A percentile compares a stretch with the other conserved stretches of the same genome.
phyloP scores from a whole-genome alignment of 2,329 filamentous ascomycete genomes.

The Pestalotiopsis sp. region DNA sequence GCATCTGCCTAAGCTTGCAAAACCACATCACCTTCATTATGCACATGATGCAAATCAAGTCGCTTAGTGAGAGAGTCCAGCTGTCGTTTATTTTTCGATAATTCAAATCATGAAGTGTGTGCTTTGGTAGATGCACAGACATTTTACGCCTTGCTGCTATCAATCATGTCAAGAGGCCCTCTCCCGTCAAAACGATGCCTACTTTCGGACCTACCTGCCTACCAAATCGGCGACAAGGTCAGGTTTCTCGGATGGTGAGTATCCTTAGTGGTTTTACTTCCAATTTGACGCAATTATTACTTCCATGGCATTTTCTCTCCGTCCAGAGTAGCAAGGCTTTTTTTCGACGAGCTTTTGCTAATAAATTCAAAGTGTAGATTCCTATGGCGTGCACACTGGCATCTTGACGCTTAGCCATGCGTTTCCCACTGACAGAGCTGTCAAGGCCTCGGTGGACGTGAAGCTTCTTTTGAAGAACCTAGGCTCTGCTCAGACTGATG shows the following conservation, averaged over 20 bases:
- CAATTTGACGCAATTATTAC: constrained; percentile 15
- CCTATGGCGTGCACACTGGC: constrained; percentile 57
- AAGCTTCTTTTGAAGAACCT: constrained; percentile 70
- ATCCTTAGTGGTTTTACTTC: constrained; percentile 12
- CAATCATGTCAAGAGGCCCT: constrained; percentile 58
- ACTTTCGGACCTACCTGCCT: constrained; percentile 59
- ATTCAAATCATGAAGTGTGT: not conserved
- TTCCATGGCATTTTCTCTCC: too few species aligned
- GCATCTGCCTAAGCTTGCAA: not conserved
- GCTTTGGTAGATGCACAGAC: not conserved
- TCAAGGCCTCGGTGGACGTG: constrained; percentile 68
- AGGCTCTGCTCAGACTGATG: constrained; percentile 62
- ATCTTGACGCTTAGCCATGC: constrained; percentile 70
- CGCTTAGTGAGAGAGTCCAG: not conserved
- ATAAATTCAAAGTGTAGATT: constrained; percentile 46
- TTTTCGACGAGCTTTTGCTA: constrained; percentile 22
- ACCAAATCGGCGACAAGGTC: constrained; percentile 72
- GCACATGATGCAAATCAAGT: not conserved
- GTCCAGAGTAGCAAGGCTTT: too few species aligned
- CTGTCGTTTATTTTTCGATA: not conserved
- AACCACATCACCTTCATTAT: not conserved
- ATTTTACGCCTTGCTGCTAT: not conserved
- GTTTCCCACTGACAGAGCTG: constrained; percentile 51
- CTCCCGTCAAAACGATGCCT: constrained; percentile 67
- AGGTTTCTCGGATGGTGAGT: constrained; percentile 89